Evolutionary conservation across 371 early-diverging fungal genomes (phyloP), one percentile per base, ranked within the genome.

Genomic region (Zopfochytrium polystomum): DNA sequence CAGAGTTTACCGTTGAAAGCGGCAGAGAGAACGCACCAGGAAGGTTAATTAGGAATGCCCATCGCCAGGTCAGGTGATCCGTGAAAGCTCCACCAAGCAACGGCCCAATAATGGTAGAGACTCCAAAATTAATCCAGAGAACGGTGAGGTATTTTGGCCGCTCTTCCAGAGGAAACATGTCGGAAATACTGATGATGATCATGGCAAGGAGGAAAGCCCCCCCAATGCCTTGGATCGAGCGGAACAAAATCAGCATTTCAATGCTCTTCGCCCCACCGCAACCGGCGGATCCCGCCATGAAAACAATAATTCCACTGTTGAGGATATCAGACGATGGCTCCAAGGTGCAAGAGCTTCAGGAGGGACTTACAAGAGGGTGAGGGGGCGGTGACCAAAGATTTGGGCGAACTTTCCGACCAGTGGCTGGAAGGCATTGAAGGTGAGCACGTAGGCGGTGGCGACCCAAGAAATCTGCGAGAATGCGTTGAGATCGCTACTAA

Each of bases 321-420:
- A n/a, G n/a, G n/a, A n/a, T n/a, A n/a, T n/a, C n/a, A n/a, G n/a
- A n/a, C n/a, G n/a, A n/a, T n/a, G n/a, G n/a, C n/a, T n/a, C n/a
- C n/a, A n/a, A n/a, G n/a, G n/a, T n/a, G n/a, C n/a, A n/a, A n/a
- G n/a, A n/a, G n/a, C n/a, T n/a, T n/a, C n/a, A n/a, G n/a, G n/a
- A n/a, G n/a, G n/a, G n/a, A n/a, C n/a, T n/a, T n/a, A n/a, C n/a
- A n/a, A n/a, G n/a, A n/a, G n/a, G n/a, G n/a, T n/a, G n/a, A n/a
- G n/a, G n/a, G n/a, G n/a, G n/a, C n/a, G n/a, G n/a, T n/a, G 80
- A 18, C 88, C 90, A 72, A 87, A 86, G 62, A 87, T 85, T 52
- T 88, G 87, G 3, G 85, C 76, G 52, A 86, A 68, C 59, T 81
- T 81, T 2, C 85, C 78, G 61, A 81, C 85, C 29, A 52, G 22